Conservation (phyloP, 495 filamentous ascomycete genomes). For the Parathielavia appendiculata region DNA sequence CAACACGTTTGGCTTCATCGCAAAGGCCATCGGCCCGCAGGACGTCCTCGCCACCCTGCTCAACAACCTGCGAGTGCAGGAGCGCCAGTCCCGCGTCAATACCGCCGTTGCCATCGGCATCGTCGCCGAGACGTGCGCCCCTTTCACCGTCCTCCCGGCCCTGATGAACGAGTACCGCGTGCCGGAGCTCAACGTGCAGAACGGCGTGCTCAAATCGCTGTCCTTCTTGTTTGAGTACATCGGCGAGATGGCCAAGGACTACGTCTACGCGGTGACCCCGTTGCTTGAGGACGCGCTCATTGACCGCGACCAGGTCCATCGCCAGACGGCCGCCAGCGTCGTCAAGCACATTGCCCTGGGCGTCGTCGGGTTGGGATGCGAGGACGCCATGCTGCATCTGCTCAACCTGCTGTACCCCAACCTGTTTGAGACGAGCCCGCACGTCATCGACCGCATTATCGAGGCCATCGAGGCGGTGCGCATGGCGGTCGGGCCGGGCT, state of each 20-base stretch:
- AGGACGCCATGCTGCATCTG: conserved; percentile 97
- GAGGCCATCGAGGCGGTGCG: conserved; percentile 96
- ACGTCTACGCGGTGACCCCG: conserved; percentile 97
- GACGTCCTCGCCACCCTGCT: conserved; percentile 94
- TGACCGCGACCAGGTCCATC: conserved; percentile 96
- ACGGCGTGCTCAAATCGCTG: conserved; percentile 94
- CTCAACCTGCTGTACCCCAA: conserved; percentile 96
- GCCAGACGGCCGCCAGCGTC: conserved; percentile 91
- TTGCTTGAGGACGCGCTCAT: conserved; percentile 95
- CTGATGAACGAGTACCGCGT: conserved; percentile 99
- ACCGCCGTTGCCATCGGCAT: conserved; percentile 99
- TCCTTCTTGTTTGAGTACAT: conserved; percentile 99
- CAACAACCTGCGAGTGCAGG: conserved; percentile 94
- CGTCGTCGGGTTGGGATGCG: conserved; percentile 93
- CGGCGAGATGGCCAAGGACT: conserved; percentile 99
- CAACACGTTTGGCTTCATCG: conserved; percentile 99
- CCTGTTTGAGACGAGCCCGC: conserved; percentile 94
- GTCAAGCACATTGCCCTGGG: conserved; percentile 97
- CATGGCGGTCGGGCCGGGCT: conserved; percentile 84
- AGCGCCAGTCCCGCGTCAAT: conserved; percentile 96
- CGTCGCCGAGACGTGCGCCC: conserved; percentile 99
- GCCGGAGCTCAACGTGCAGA: conserved; percentile 97
- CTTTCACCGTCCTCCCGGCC: conserved; percentile 97
- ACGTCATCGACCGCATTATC: conserved; percentile 96
- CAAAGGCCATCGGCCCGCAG: conserved; percentile 97